Evolutionary conservation across 2,329 filamentous ascomycete species (phyloP), one percentile per base, ranked within the genome.

Genomic region (Ophiostoma quercus): DNA sequence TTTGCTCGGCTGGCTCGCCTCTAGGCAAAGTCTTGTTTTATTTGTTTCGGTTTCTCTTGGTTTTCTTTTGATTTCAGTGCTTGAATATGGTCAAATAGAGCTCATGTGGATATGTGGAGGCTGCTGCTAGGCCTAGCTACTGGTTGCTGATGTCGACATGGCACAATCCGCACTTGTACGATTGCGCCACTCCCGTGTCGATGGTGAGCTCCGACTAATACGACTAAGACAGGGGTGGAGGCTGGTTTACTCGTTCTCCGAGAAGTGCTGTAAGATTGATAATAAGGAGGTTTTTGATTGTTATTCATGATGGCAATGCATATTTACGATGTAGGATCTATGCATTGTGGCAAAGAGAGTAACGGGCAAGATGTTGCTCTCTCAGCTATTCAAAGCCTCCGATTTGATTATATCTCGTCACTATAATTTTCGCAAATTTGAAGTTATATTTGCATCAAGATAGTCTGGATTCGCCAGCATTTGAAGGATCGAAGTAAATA

Each of bases 191-290:
- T 37, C 60, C 60, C 14, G 60, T 37, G 60, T 63, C 60, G 60
- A 63, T 37, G 60, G 60, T 63, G 60, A 62, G 57, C 60, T 57
- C 22, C 22, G n/a, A 57, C 51, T 57, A 29, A 57, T 57, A 57
- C 51, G n/a, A 57, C 51, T 12, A 25, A 57, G 51, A 25, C 51
- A 57, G 11, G 39, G 39, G 39, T 41, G 39, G 12, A 12, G 39
- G 39, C 39, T 41, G 39, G 39, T 41, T 41, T 41, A 1, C 8
- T 12, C 39, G 39, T 41, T 41, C 39, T 14, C 39, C 12, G 39
- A 41, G 51, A 12, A 57, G 51, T 22, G 51, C 3, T 57, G 22
- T 25, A 12, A 29, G n/a, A 47, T n/a, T 47, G 43, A 47, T n/a
- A 47, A 47, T n/a, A 16, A 47, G 39, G 12, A 41, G 11, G 3